phyloP scores from a whole-genome alignment of 176 grass and related monocot species.

The Themeda triandra region DNA sequence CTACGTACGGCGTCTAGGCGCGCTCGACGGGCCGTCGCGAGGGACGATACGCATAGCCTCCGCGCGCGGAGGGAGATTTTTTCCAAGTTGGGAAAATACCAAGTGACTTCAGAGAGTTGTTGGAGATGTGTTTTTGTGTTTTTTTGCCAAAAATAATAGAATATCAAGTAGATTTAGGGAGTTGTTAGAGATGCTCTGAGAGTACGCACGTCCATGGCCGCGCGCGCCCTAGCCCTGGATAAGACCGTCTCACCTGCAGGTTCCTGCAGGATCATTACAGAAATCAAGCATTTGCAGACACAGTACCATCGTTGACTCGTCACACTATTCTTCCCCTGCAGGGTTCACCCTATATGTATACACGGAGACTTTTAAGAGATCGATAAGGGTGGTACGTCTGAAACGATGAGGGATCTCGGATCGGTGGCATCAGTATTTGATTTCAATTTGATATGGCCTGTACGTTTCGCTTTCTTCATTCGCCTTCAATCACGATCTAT shows the following conservation, averaged over 20 bases:
- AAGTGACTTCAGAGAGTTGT: too few species aligned
- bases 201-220: too few species aligned
- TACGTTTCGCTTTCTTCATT: not conserved
- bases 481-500: not conserved
- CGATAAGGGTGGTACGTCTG: not conserved
- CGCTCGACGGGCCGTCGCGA: too few species aligned
- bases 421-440: not conserved
- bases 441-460: not conserved
- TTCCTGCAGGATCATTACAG: not conserved
- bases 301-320: not conserved
- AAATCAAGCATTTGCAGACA: not conserved
- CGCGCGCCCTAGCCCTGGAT: not conserved
- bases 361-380: not conserved
- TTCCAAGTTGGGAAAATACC: too few species aligned
- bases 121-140: too few species aligned
- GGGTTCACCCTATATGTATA: fast-evolving
- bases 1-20: too few species aligned
- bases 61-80: too few species aligned
- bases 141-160: too few species aligned
- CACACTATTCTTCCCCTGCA: not conserved
- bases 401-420: not conserved
- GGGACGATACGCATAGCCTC: too few species aligned
- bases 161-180: too few species aligned
- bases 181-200: too few species aligned
- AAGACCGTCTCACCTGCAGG: not conserved